Evolutionary conservation across 345 rosid genomes (phyloP).

Genomic region (Gossypium herbaceum): DNA sequence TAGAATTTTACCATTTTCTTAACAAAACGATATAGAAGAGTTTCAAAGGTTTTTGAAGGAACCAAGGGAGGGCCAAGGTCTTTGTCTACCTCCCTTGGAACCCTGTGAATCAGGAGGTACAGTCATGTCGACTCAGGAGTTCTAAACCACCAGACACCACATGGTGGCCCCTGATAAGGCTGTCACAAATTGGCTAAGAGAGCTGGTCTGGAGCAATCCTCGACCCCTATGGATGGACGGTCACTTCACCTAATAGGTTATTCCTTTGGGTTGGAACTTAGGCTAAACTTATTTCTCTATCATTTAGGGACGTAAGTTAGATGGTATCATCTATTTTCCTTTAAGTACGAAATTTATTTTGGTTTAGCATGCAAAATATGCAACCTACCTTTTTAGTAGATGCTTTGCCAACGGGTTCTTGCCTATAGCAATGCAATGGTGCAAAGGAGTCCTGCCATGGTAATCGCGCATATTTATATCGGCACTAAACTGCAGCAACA

Average conservation of each 20-base stretch:
- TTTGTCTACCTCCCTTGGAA: neutral
- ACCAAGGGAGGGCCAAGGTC: neutral
- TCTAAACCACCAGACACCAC: neutral
- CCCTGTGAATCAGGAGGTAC: neutral
- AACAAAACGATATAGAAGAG: too few species aligned
- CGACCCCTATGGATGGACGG: neutral
- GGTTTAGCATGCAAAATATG: neutral
- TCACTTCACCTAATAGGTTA: neutral
- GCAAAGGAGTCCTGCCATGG: constrained; percentile 82
- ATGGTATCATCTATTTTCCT: neutral
- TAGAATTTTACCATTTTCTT: too few species aligned
- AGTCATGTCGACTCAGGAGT: neutral
- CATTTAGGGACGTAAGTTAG: neutral
- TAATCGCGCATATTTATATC: constrained; percentile 59
- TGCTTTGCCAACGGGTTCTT: constrained; percentile 61
- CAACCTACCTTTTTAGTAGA: constrained; percentile 63
- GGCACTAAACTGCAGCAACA: constrained; percentile 78
- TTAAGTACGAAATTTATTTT: neutral
- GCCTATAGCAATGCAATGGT: constrained; percentile 58
- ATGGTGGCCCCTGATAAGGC: neutral
- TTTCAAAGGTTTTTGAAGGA: neutral
- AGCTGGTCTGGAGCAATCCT: neutral
- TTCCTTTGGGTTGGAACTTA: neutral
- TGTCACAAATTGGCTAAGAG: neutral
- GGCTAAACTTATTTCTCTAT: neutral